Evolutionary conservation across 352 stramenopile species (phyloP).

Genomic region (Phytopythium oedochilum): DNA sequence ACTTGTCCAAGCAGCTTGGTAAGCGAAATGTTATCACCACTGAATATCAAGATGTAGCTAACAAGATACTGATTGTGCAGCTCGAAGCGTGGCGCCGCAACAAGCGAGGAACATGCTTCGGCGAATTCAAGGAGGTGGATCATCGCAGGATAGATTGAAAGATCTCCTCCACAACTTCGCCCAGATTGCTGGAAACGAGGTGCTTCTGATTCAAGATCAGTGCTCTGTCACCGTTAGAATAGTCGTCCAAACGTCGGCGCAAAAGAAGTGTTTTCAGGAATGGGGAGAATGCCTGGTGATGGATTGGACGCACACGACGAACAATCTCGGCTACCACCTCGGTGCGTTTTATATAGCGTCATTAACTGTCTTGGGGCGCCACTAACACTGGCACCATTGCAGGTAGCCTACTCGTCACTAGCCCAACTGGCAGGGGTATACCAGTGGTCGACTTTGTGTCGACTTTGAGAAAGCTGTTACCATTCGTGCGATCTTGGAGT

Average conservation of each 20-base stretch:
- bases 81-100: too few relatives aligned
- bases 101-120: too few relatives aligned
- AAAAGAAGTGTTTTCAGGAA: conserved; percentile 11
- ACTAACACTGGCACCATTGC: too few relatives aligned
- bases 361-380: background rate
- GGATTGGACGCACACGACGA: conserved; percentile 17
- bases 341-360: conserved; percentile 6
- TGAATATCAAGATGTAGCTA: too few relatives aligned
- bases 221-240: background rate
- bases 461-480: conserved; percentile 11
- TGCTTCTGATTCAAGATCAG: background rate
- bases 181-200: background rate
- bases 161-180: background rate
- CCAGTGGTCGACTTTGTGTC: conserved; percentile 15
- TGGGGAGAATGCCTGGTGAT: conserved; percentile 15
- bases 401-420: conserved; percentile 15
- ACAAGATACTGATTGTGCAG: too few relatives aligned
- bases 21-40: too few relatives aligned
- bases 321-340: conserved; percentile 15
- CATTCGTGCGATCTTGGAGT: conserved; percentile 4
- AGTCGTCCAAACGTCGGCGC: background rate
- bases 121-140: background rate
- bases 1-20: too few relatives aligned
- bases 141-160: background rate
- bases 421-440: conserved; percentile 9